phyloP scores from a whole-genome alignment of 495 filamentous ascomycete genomes.

The Podospora sp. region DNA sequence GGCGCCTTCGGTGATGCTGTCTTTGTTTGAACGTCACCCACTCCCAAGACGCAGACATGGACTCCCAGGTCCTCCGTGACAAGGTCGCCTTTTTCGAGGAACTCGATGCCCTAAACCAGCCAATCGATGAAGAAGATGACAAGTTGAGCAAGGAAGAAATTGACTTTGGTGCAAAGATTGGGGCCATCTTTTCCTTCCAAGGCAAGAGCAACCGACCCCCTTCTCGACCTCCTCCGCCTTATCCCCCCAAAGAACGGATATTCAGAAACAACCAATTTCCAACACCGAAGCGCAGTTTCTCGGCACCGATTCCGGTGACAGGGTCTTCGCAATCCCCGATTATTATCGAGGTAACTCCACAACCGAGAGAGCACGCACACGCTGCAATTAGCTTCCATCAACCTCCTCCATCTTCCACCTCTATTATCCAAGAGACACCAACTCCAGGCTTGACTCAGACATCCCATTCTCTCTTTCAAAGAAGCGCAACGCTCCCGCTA shows the following conservation, averaged over 20 bases:
- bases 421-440: slow-evolving; percentile 33
- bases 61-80: slow-evolving; percentile 24
- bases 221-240: not conserved
- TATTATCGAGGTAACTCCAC: slow-evolving; percentile 32
- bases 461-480: slow-evolving; percentile 19
- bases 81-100: slow-evolving; percentile 35
- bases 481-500: slow-evolving; percentile 31
- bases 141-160: slow-evolving; percentile 27
- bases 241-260: not conserved
- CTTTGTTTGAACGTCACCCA: not conserved
- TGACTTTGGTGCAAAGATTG: slow-evolving; percentile 25
- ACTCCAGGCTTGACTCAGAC: slow-evolving; percentile 22
- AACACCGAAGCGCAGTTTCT: slow-evolving; percentile 19
- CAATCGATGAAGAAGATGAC: slow-evolving; percentile 28
- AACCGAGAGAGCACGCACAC: not conserved
- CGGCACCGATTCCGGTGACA: slow-evolving; percentile 23
- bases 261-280: no score
- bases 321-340: not conserved
- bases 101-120: slow-evolving; percentile 30
- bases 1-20: not conserved
- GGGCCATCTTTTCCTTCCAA: slow-evolving; percentile 27
- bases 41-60: slow-evolving; percentile 19
- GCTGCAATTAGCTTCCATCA: not conserved
- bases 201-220: slow-evolving; percentile 10
- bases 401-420: not conserved